These are phyloP conservation scores for Colletotrichum sp. DNA, from an alignment of 2,329 filamentous ascomycete species.

Conservation along the genomic window DNA sequence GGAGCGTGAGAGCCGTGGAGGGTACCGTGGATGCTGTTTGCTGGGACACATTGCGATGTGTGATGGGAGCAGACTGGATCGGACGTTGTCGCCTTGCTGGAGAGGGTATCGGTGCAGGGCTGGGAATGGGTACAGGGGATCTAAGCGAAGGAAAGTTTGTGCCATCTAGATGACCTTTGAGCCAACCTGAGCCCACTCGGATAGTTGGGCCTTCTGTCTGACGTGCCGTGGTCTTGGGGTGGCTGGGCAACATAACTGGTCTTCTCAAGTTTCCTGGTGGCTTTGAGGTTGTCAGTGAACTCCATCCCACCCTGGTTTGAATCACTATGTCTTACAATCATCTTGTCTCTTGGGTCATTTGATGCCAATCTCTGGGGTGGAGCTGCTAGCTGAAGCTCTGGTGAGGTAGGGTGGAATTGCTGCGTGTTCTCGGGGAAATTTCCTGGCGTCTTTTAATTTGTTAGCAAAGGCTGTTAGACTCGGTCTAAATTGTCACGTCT, in stretches of 20 bases:
- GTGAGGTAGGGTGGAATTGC: too few relatives aligned
- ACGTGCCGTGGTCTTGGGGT: background rate
- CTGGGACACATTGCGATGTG: background rate
- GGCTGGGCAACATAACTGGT: background rate
- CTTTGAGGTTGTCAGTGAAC: background rate
- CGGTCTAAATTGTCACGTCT: too few relatives aligned
- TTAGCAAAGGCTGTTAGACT: too few relatives aligned
- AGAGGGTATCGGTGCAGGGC: background rate
- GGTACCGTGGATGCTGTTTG: background rate
- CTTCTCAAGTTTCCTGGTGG: background rate
- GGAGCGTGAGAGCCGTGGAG: background rate
- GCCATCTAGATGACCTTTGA: background rate
- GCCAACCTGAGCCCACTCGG: background rate
- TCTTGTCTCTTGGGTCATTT: too few relatives aligned
- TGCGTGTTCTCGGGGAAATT: too few relatives aligned
- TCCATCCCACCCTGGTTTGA: too few relatives aligned
- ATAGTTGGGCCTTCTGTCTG: accelerated
- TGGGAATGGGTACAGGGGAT: background rate
- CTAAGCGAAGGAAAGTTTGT: background rate
- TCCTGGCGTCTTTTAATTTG: too few relatives aligned
- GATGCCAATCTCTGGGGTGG: too few relatives aligned
- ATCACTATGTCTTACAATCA: too few relatives aligned
- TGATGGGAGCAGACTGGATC: background rate
- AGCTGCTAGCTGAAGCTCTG: too few relatives aligned
- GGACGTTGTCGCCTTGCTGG: background rate